Evolutionary conservation across 306 rosid genomes (phyloP).

Genomic region (Citrullus colocynthis): DNA sequence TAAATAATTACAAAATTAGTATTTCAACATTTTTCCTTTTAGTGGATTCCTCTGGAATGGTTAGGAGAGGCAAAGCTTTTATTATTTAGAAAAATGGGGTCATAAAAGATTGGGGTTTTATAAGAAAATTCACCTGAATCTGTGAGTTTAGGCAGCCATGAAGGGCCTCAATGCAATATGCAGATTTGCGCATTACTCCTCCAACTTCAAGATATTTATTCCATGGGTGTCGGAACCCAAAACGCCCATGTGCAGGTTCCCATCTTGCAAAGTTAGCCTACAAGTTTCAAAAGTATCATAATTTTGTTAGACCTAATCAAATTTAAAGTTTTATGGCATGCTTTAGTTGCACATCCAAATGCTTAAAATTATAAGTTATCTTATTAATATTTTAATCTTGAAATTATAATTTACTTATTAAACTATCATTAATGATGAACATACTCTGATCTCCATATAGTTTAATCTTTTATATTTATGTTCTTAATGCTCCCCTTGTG

Average conservation of each 20-base stretch:
- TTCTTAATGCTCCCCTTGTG: background rate
- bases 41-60: too few species aligned
- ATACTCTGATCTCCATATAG: too few species aligned
- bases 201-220: slow-evolving; percentile 62
- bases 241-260: slow-evolving; percentile 81
- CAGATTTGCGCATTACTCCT: slow-evolving; percentile 57
- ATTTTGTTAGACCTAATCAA: background rate
- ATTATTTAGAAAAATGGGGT: background rate
- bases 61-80: too few species aligned
- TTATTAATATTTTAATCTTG: background rate
- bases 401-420: background rate
- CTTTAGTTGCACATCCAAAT: too few species aligned
- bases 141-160: slow-evolving; percentile 49
- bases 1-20: too few species aligned
- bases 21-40: too few species aligned
- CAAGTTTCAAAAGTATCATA: background rate
- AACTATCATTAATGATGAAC: too few species aligned
- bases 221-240: slow-evolving; percentile 87
- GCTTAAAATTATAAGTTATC: background rate
- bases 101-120: too few species aligned
- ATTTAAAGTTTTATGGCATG: background rate
- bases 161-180: slow-evolving; percentile 70
- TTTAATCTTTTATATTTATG: background rate
- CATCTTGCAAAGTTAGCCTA: slow-evolving; percentile 85
- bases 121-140: slow-evolving; percentile 27